These are phyloP conservation scores for Collybia nuda DNA, from an alignment of 768 basidiomycete genomes.

Conservation along the genomic window DNA sequence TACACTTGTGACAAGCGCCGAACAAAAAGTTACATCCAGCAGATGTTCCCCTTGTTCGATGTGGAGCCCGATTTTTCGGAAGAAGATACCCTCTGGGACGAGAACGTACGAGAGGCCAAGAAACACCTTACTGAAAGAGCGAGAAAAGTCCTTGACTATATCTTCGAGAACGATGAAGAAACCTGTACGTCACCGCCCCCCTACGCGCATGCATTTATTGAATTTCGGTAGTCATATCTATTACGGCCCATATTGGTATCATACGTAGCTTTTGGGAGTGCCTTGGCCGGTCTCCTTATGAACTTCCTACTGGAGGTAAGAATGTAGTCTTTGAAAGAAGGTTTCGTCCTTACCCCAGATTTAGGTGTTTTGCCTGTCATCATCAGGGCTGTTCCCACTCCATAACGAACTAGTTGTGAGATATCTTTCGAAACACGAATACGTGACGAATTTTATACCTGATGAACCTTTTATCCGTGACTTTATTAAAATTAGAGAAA, in stretches of 20 bases:
- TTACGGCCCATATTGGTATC: conserved; percentile 66
- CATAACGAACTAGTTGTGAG: background rate
- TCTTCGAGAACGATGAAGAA: conserved; percentile 48
- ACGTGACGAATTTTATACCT: too few species aligned
- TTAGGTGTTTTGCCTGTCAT: conserved; percentile 20
- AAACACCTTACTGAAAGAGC: conserved; percentile 50
- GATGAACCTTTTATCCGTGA: too few species aligned
- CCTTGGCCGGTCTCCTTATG: conserved; percentile 42
- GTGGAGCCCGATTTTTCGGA: conserved; percentile 63
- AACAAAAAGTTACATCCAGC: conserved; percentile 44
- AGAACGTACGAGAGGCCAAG: conserved; percentile 52
- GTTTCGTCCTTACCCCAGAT: background rate
- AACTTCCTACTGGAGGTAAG: conserved; percentile 63
- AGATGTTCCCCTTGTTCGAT: conserved; percentile 47
- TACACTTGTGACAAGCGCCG: conserved; percentile 73
- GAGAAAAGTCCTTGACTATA: conserved; percentile 46
- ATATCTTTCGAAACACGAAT: too few species aligned
- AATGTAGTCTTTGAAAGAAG: background rate
- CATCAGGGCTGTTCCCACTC: conserved; percentile 10
- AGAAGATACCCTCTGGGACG: conserved; percentile 61
- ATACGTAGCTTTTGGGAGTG: conserved; percentile 55
- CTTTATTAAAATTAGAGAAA: too few species aligned
- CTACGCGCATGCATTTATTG: conserved; percentile 18
- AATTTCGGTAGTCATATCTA: conserved; percentile 52
- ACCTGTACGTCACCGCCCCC: conserved; percentile 38